phyloP scores from a whole-genome alignment of 78 protist species.

The Creolimax fragrantissima region DNA sequence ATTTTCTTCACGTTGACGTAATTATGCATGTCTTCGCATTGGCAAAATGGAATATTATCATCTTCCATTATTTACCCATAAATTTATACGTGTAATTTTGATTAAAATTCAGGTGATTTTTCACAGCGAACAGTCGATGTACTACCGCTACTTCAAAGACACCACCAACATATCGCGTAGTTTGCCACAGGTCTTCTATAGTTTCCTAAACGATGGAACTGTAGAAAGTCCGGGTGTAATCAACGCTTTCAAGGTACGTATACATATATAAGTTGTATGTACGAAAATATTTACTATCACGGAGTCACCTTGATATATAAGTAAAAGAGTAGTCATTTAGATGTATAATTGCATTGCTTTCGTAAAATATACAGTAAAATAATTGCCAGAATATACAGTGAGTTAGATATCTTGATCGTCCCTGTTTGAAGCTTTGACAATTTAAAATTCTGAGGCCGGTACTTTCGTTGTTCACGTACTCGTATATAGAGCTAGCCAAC shows the following conservation, averaged over 20 bases:
- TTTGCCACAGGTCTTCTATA: background rate
- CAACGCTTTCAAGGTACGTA: background rate
- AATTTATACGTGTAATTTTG: background rate
- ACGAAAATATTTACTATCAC: too few relatives aligned
- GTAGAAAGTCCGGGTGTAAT: background rate
- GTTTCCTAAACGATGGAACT: background rate
- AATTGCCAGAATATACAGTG: too few relatives aligned
- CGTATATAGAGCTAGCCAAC: too few relatives aligned
- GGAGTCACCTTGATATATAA: too few relatives aligned
- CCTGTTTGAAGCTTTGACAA: too few relatives aligned
- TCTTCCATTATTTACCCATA: background rate
- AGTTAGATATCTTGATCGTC: too few relatives aligned
- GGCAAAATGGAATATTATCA: background rate
- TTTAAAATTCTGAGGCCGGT: too few relatives aligned
- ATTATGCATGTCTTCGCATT: background rate
- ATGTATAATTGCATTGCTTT: too few relatives aligned
- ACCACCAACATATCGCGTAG: background rate
- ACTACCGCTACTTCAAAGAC: constrained; percentile 13
- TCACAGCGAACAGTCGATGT: background rate
- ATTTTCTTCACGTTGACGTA: background rate
- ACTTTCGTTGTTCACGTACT: too few relatives aligned
- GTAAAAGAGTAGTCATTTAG: too few relatives aligned
- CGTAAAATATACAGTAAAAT: too few relatives aligned
- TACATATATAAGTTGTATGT: too few relatives aligned
- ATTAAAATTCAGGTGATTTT: background rate